Evolutionary conservation across 2,329 filamentous ascomycete species (phyloP), one percentile per base, ranked within the genome.

Genomic region (Lachnellula willkommii): DNA sequence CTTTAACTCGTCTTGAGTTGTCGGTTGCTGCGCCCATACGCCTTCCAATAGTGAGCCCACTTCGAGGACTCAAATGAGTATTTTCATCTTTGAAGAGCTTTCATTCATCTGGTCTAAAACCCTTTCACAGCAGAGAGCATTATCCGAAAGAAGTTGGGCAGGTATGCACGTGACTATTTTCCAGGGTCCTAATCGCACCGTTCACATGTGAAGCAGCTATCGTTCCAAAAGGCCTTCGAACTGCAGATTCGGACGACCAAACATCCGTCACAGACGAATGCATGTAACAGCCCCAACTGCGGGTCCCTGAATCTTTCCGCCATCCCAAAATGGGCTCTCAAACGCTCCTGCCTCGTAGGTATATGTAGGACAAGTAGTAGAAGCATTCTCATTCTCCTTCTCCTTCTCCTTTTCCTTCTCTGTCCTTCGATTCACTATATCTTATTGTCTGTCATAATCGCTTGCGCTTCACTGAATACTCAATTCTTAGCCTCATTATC

Each of bases 221-320:
- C 26, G 52, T 47, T 37, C 49, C 47, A 42, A 24, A 35, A 9
- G 28, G 28, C 9, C 28, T 32, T 28, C 26, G 9, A 11, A n/a
- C 17, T 22, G 5, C 24, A n/a, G 15, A n/a, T 32, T 20, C 53
- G 53, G 53, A 54, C 47, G 47, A 45, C 43, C 28, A 7, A 54
- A 22, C 22, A 45, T 54, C 53, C 53, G 53, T 32, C 28, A 11
- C 28, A 32, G 2, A 32, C 8, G 28, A 32, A 11, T 32, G 28
- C 28, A 32, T 49, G 32, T 28, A 12, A 26, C 28, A 54, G 37
- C 52, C 52, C 48, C 46, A 54, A n/a, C 15, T 45, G 42, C 42
- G 20, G 42, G 42, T 45, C 42, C 37, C 37, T 40, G 37, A 17
- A 40, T 40, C 37, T 4, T 40, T 12, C 28, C 3, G 9, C 28